phyloP scores from a whole-genome alignment of 192 early-diverging fungal species.

The Chytriomyces hyalinus region DNA sequence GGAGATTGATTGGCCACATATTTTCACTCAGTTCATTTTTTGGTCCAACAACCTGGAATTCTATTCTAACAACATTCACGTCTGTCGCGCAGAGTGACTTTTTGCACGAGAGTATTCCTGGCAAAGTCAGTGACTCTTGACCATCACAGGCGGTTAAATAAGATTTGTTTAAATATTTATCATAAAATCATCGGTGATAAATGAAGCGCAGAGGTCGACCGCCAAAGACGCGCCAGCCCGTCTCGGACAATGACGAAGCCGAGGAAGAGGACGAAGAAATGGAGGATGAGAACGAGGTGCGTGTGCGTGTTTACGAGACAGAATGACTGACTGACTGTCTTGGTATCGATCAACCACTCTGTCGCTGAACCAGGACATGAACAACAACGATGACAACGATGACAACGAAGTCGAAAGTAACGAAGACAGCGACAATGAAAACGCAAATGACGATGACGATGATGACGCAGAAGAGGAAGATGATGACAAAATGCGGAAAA shows the following conservation, averaged over 20 bases:
- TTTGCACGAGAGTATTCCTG: no score
- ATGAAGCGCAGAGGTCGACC: not conserved
- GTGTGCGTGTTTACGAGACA: no score
- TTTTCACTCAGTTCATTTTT: no score
- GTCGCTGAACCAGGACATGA: not conserved
- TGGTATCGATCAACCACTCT: no score
- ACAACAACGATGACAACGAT: slow-evolving; percentile 22
- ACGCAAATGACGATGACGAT: slow-evolving; percentile 12
- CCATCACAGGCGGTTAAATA: no score
- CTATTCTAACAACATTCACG: no score
- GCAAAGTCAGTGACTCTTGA: no score
- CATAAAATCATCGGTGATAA: not conserved
- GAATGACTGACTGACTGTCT: no score
- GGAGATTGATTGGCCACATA: no score
- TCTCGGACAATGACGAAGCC: not conserved
- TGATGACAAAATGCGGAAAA: slow-evolving; percentile 17
- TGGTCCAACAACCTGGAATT: no score
- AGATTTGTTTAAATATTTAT: no score
- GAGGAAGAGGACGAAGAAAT: slow-evolving; percentile 1
- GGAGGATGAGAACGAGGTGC: not conserved
- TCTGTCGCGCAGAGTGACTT: no score
- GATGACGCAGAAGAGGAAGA: slow-evolving; percentile 29
- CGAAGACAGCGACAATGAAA: not conserved
- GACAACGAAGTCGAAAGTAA: not conserved
- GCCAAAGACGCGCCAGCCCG: not conserved